These are phyloP conservation scores for Heritiera fomes DNA, from an alignment of 345 rosid genomes.

Conservation along the genomic window DNA sequence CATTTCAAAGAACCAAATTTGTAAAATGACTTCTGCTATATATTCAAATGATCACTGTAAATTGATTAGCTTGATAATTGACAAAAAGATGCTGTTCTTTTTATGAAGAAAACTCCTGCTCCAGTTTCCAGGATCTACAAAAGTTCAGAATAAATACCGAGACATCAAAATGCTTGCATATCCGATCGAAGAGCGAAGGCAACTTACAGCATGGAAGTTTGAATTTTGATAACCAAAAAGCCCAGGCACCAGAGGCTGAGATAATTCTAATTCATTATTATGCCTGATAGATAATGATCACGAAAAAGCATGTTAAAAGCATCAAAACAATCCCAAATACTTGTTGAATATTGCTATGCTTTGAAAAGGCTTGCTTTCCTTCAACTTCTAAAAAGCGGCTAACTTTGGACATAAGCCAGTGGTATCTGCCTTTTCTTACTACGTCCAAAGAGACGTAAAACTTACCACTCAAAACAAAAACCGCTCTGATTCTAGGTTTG, in stretches of 20 bases:
- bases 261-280: not conserved
- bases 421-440: not conserved
- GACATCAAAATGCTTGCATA: not conserved
- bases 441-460: not conserved
- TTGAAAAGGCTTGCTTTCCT: not conserved
- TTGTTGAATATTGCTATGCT: not conserved
- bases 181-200: not conserved
- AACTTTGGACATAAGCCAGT: not conserved
- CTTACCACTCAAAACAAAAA: not conserved
- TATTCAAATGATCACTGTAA: not conserved
- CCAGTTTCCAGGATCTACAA: slow-evolving; percentile 20
- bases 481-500: not conserved
- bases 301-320: not conserved
- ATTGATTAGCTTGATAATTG: not conserved
- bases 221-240: not conserved
- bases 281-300: not conserved
- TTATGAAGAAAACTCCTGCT: slow-evolving; percentile 3
- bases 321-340: not conserved
- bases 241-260: not conserved
- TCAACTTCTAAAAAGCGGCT: not conserved
- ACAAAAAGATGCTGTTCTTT: not conserved
- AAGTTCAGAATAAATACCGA: slow-evolving; percentile 7
- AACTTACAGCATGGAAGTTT: not conserved
- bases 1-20: slow-evolving; percentile 32
- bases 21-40: not conserved